Evolutionary conservation across 163 green algal genomes (phyloP).

Genomic region (Scenedesmus sp.): DNA sequence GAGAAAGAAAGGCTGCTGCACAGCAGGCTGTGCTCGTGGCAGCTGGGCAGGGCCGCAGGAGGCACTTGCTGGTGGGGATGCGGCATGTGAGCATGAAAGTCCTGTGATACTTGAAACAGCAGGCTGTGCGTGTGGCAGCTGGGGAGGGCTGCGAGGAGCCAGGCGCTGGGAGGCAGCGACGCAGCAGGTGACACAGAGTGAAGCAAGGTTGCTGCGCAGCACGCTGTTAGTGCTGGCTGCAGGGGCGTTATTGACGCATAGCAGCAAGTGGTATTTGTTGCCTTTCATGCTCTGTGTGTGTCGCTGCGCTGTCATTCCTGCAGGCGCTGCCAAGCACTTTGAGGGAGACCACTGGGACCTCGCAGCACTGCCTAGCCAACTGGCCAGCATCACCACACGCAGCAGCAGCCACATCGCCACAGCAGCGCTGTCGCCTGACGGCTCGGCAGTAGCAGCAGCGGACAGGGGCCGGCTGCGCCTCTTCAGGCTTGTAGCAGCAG

Average conservation of each 20-base stretch:
- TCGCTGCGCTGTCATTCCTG: background rate
- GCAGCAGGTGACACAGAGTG: background rate
- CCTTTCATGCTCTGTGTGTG: background rate
- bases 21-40: too few species aligned
- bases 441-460: slow-evolving; percentile 68
- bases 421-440: slow-evolving; percentile 74
- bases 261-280: background rate
- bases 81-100: too few species aligned
- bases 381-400: slow-evolving; percentile 51
- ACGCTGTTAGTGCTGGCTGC: too few species aligned
- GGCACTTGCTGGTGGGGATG: too few species aligned
- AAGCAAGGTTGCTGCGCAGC: background rate
- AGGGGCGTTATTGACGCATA: too few species aligned
- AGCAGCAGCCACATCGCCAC: slow-evolving; percentile 41
- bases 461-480: slow-evolving; percentile 62
- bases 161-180: slow-evolving; percentile 27
- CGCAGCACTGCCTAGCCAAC: slow-evolving; percentile 57
- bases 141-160: slow-evolving; percentile 12
- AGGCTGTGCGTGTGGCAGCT: slow-evolving; percentile 77
- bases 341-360: slow-evolving; percentile 62
- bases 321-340: background rate
- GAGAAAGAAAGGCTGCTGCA: background rate
- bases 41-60: too few species aligned
- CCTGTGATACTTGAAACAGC: background rate
- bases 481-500: slow-evolving; percentile 61